Base-by-base conservation (phyloP, 192 early-diverging fungal species). In the Hyaloraphidium curvatum region DNA sequence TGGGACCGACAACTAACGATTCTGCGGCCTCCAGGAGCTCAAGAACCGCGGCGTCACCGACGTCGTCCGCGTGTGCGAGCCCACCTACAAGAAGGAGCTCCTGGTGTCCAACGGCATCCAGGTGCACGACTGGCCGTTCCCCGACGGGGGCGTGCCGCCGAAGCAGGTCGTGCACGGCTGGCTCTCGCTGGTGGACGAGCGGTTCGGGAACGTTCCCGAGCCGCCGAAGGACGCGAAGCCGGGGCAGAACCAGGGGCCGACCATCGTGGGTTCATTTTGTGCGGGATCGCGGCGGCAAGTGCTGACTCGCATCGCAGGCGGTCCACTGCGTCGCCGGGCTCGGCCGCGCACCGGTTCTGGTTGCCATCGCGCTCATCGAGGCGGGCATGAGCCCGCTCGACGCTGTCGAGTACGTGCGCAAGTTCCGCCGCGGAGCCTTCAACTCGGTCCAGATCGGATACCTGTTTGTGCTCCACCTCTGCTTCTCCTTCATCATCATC, bases 1-100 rank as follows among this genome's bases (percentile, higher is more conserved):
- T 54, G 33, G 35, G 17, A 11, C 35, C 35, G 35, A 13, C 17
- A 13, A 11, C 35, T 37, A 37, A 37, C 17, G 35, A 17, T 41
- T 33, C 5, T 33, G 27, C 30, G 28, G 22, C 21, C 43, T 41
- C 21, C 54, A 82, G 76, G 84, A 89, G 69, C 72, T 89, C 41
- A 62, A 70, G 41, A 64, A 65, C 33, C 73, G 74, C 39, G 60
- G 69, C 31, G 78, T 80, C 1, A 80, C 70, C 14, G 83, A 89
- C 41, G 80, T 89, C 11, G 83, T 89, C 14, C 72, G 86, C n/a
- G 81, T 80, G 1, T 86, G 86, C 56, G 84, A 89, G 43, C 81
- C 86, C 2, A 85, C 86, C n/a, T 89, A 89, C 62, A 57, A 69
- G 21, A 73, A 63, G 7, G 66, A 62, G 7, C 59, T 66, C 3